A percentile compares a stretch with the other conserved stretches of the same genome.
Evolutionary conservation across 1,139 yeast genomes (phyloP).

Genomic region (Trichomonascaceae sp.): DNA sequence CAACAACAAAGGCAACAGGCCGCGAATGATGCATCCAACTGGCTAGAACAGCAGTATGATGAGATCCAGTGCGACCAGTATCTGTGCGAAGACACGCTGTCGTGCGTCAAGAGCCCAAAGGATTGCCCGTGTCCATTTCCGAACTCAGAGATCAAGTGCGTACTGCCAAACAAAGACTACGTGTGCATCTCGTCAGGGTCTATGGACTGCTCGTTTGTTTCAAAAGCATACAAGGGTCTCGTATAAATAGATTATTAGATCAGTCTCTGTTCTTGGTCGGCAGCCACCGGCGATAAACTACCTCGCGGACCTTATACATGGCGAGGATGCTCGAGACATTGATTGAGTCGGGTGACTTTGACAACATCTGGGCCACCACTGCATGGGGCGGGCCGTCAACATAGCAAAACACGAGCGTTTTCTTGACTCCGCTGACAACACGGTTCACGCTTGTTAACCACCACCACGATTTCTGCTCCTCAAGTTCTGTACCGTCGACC

Average conservation of each 20-base stretch:
- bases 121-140: slow-evolving; percentile 91
- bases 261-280: slow-evolving; percentile 73
- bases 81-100: slow-evolving; percentile 69
- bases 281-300: slow-evolving; percentile 67
- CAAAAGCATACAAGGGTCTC: slow-evolving; percentile 32
- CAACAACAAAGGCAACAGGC: slow-evolving; percentile 8
- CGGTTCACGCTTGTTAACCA: slow-evolving; percentile 58
- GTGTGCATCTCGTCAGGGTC: slow-evolving; percentile 60
- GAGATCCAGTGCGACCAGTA: slow-evolving; percentile 38
- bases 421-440: slow-evolving; percentile 79
- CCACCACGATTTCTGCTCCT: slow-evolving; percentile 35
- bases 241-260: slow-evolving; percentile 15
- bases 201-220: slow-evolving; percentile 26
- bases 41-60: slow-evolving; percentile 24
- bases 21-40: slow-evolving; percentile 16
- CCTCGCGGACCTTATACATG: slow-evolving; percentile 42
- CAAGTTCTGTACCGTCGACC: slow-evolving; percentile 16
- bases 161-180: slow-evolving; percentile 50
- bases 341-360: slow-evolving; percentile 10
- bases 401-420: slow-evolving; percentile 56
- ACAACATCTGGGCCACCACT: slow-evolving; percentile 15
- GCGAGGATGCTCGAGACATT: slow-evolving; percentile 28
- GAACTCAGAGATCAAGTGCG: slow-evolving; percentile 69
- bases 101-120: slow-evolving; percentile 54
- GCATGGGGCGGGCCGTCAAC: slow-evolving; percentile 40